Base-by-base conservation (phyloP, 495 filamentous ascomycete genomes). In the Daldinia decipiens region DNA sequence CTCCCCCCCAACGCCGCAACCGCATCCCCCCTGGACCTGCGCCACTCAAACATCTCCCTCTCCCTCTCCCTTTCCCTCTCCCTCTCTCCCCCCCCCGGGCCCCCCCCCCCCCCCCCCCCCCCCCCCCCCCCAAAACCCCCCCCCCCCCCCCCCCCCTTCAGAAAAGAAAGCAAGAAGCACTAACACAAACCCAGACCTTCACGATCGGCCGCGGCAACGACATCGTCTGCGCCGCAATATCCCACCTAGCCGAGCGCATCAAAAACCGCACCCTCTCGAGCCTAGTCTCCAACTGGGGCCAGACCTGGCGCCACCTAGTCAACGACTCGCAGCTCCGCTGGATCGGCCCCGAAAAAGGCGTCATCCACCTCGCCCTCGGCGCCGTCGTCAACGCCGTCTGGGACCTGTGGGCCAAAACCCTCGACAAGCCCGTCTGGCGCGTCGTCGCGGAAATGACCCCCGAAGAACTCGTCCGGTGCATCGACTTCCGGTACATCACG, bases 121-220 rank as follows among this genome's bases (percentile, higher is more conserved):
- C 7, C 5, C 6, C 21, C 21, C 2, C 2, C 21, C 21, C 21
- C 2, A n/a, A n/a, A 26, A 26, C 0, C 31, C 8, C 8, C 0
- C 6, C 31, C 32, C 27, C 5, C 27, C 27, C 5, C 27, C 5
- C 27, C 27, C 62, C 24, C 40, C 7, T 31, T 21, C 11, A 55
- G 2, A n/a, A 52, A 43, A 38, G 8, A 45, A 24, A 15, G 3
- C 47, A 63, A 38, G 26, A 15, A 26, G 5, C 12, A 63, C 57
- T 70, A 71, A 70, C 63, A 56, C 65, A 54, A 60, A 60, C 9
- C 29, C 38, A 66, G 92, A 97, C 94, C 71, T 98, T 98, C 85
- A 98, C 94, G 38, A 97, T 97, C 73, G 94, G 94, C 77, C 92
- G 94, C 68, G 94, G 94, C 69, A 98, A 97, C 81, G 93, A 97